Percentiles rank a stretch among this genome's conserved stretches.
phyloP scores from a whole-genome alignment of 495 filamentous ascomycete genomes.

The Tuber melanosporum region DNA sequence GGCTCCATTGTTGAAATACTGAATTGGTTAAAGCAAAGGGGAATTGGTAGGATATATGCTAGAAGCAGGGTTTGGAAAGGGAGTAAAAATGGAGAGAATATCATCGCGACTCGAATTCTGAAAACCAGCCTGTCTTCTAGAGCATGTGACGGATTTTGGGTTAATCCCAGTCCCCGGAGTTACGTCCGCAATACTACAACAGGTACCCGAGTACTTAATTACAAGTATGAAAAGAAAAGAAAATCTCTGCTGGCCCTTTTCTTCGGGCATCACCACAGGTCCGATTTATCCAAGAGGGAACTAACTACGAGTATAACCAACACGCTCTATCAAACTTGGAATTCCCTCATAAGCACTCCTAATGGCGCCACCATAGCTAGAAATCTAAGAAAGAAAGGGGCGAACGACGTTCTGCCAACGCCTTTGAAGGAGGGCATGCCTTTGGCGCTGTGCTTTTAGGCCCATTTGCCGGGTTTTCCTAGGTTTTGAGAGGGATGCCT shows the following conservation, averaged over 20 bases:
- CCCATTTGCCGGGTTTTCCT: background rate
- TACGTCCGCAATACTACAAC: background rate
- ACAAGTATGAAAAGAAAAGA: background rate
- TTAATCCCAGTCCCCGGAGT: background rate
- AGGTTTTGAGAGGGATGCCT: background rate
- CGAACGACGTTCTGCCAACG: background rate
- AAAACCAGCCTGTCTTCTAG: background rate
- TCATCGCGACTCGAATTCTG: conserved; percentile 3
- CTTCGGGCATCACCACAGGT: background rate
- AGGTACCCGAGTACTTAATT: background rate
- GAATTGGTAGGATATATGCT: conserved; percentile 34
- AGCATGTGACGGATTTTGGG: background rate
- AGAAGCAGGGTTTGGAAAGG: conserved; percentile 40
- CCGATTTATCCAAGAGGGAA: background rate
- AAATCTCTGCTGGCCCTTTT: background rate
- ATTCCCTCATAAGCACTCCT: background rate
- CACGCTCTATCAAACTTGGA: background rate
- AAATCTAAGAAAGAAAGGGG: background rate
- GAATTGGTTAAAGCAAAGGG: conserved; percentile 53
- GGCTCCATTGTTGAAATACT: conserved; percentile 54
- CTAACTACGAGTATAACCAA: background rate
- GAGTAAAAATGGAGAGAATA: conserved; percentile 24
- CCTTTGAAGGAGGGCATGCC: background rate
- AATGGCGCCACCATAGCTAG: background rate
- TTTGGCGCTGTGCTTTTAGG: background rate